phyloP scores from a whole-genome alignment of 768 basidiomycete genomes.

The Russula virescens region DNA sequence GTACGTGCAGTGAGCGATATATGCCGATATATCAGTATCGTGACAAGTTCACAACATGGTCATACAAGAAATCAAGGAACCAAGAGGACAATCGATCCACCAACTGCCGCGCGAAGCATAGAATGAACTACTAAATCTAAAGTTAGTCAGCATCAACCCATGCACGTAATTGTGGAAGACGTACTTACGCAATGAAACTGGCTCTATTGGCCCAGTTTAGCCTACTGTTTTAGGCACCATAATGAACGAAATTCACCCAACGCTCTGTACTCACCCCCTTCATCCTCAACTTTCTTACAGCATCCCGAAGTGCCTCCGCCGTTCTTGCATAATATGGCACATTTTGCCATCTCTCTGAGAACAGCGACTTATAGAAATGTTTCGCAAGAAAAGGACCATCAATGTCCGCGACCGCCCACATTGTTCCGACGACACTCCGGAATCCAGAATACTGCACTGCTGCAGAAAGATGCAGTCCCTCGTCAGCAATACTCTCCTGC shows the following conservation, averaged over 20 bases:
- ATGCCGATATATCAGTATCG: too few species aligned
- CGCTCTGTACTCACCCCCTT: neutral
- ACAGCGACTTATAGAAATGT: neutral
- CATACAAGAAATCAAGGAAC: too few species aligned
- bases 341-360: neutral
- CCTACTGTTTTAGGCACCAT: neutral
- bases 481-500: neutral
- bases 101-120: too few species aligned
- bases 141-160: too few species aligned
- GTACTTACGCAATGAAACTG: too few species aligned
- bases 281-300: neutral
- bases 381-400: neutral
- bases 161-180: too few species aligned
- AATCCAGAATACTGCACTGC: constrained; percentile 19
- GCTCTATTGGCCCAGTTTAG: too few species aligned
- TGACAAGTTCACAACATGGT: too few species aligned
- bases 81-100: too few species aligned
- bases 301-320: neutral
- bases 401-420: neutral
- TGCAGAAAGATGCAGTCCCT: constrained; percentile 13
- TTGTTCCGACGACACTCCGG: neutral
- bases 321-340: neutral
- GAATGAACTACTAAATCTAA: too few species aligned
- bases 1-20: too few species aligned
- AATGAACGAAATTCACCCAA: neutral